These are phyloP conservation scores for Priceomyces medius DNA, from an alignment of 805 yeast genomes.

Conservation along the genomic window DNA sequence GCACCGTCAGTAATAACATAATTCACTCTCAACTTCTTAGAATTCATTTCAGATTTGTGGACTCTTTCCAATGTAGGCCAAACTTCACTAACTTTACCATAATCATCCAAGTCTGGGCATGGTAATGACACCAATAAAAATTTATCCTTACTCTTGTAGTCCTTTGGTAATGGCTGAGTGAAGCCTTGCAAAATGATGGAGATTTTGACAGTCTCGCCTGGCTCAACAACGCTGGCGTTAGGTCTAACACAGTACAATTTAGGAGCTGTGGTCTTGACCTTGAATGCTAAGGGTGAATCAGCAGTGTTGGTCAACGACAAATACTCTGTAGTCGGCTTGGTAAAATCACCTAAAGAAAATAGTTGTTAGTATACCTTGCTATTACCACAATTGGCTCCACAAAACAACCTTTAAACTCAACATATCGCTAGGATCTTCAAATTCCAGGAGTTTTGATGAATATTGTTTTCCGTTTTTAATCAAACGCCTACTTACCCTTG, in stretches of 20 bases:
- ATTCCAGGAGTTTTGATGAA: not conserved
- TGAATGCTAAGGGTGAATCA: conserved; percentile 71
- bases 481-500: conserved; percentile 56
- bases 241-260: conserved; percentile 95
- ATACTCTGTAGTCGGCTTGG: conserved; percentile 65
- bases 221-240: conserved; percentile 76
- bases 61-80: conserved; percentile 75
- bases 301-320: conserved; percentile 56
- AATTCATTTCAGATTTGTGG: conserved; percentile 52
- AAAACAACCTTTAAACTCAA: not conserved
- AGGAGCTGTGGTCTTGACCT: conserved; percentile 98
- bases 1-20: conserved; percentile 39
- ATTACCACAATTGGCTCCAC: not conserved
- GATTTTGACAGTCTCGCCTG: conserved; percentile 72
- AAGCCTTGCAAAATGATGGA: conserved; percentile 85
- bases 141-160: conserved; percentile 84
- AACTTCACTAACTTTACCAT: conserved; percentile 57
- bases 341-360: conserved; percentile 62
- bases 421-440: not conserved
- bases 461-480: not conserved
- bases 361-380: not conserved
- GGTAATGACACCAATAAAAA: conserved; percentile 87
- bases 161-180: conserved; percentile 68
- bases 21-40: conserved; percentile 67
- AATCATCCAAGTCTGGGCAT: conserved; percentile 58